Conservation (phyloP, 306 rosid species). For the Prunus davidiana region DNA sequence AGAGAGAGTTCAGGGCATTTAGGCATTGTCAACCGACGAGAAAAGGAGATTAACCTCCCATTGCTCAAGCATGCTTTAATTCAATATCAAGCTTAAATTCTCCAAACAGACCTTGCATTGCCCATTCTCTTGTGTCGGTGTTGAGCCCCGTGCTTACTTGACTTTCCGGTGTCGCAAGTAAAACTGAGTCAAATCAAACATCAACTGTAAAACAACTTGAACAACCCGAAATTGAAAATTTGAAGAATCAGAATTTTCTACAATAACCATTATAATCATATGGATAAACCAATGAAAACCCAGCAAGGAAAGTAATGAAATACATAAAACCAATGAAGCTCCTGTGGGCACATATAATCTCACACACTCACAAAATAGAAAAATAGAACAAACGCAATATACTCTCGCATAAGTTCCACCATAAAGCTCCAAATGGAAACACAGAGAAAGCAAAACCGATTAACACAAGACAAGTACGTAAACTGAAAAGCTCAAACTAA, state of each 20-base stretch:
- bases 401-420: not conserved
- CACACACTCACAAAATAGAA: not conserved
- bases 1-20: not conserved
- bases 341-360: not conserved
- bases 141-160: slow-evolving; percentile 46
- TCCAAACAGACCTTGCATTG: slow-evolving; percentile 62
- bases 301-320: not conserved
- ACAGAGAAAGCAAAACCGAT: not conserved
- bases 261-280: not conserved
- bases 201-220: not conserved
- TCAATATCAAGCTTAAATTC: not conserved
- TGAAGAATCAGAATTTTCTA: not conserved
- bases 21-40: not conserved
- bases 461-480: not conserved
- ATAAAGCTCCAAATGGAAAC: slow-evolving; percentile 1
- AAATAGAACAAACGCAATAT: not conserved
- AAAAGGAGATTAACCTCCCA: not conserved
- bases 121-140: slow-evolving; percentile 58
- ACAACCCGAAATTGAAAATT: not conserved
- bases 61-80: too few relatives aligned
- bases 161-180: slow-evolving; percentile 62
- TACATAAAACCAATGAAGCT: not conserved
- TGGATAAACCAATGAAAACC: not conserved
- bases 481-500: slow-evolving; percentile 1
- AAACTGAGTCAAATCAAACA: slow-evolving; percentile 35